Base-by-base conservation (phyloP, 345 rosid species). In the Dimocarpus longan region DNA sequence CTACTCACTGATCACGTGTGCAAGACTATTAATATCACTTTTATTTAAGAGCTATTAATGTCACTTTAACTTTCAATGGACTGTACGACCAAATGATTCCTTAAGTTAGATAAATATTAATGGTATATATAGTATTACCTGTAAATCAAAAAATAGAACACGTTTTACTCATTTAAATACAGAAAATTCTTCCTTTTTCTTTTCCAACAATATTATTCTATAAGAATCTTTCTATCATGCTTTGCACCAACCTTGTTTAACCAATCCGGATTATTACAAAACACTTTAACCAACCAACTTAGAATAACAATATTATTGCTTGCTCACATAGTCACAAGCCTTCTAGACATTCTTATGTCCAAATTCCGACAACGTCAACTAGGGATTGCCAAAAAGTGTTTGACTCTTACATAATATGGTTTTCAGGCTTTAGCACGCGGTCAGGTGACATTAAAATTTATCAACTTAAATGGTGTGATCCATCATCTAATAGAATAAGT, bases 241-340 rank as follows among this genome's bases (percentile, higher is more conserved):
- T 48, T 48, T 10, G 12, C 5, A 13, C 18, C 15, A 3, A 48
- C 54, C 12, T 32, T 32, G 1, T 48, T 48, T 48, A 48, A 48
- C 54, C 54, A 48, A 48, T 48, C 54, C 54, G 12, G 54, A 48
- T 48, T 15, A 48, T n/a, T 21, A 16, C 65, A 60, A 60, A 19
- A 21, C 22, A 66, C 76, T 73, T 59, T 73, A 12, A 73, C 67
- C 21, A 39, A 21, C 37, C 76, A 73, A n/a, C 76, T 11, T 21
- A 60, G 50, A 73, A 52, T 32, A 6, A 22, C 65, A 60, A 21
- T 26, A n/a, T 22, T n/a, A 60, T 21, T 22, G 28, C 28, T 1
- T 32, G 37, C 37, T 32, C 3, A 32, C 37, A 32, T 32, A 32
- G 37, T 60, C 26, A 60, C 11, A 21, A 8, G 28, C 21, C 13